Base-by-base conservation (phyloP, 2,329 filamentous ascomycete species). In the Aspergillus awamori region DNA sequence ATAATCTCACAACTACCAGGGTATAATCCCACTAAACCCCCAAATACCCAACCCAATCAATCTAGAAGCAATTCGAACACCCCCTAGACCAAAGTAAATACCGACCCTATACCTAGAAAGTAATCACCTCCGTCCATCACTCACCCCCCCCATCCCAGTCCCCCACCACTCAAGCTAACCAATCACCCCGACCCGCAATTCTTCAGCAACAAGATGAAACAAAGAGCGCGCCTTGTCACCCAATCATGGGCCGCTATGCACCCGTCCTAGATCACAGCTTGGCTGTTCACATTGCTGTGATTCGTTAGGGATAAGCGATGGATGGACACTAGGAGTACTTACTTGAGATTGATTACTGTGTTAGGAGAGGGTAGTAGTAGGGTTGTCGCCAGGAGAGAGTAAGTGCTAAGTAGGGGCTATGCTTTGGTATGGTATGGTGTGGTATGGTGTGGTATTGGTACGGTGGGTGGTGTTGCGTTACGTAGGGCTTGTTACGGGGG, bases 171-270 rank as follows among this genome's bases (percentile, higher is more conserved):
- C 30, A 8, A 22, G 8, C 38, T 5, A 22, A 15, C 17, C 33
- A 38, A 39, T 17, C 17, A 43, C 20, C 41, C 8, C 39, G 39
- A 48, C 30, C 55, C 47, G 57, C 13, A 55, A 57, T 63, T 62
- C 60, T 57, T 57, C 60, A 59, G 52, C 57, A 60, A 43, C 48
- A 55, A 55, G 43, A 47, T 57, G 55, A 63, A 57, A 58, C 63
- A 28, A 28, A 17, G 45, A 63, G 61, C 65, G 61, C 65, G 61
- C 52, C 60, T 65, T 65, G 54, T 48, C 43, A 11, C 17, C 64
- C 61, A 66, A 66, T 66, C 43, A 65, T 17, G n/a, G 15, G 3
- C 4, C 11, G 11, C 15, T 8, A 47, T 30, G 13, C 17, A 15
- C 7, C 13, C 26, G 53, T 45, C 39, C 26, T 30, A 45, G 56